These are phyloP conservation scores for Blastobotrys terrestris DNA, from an alignment of 805 yeast genomes.

Conservation along the genomic window DNA sequence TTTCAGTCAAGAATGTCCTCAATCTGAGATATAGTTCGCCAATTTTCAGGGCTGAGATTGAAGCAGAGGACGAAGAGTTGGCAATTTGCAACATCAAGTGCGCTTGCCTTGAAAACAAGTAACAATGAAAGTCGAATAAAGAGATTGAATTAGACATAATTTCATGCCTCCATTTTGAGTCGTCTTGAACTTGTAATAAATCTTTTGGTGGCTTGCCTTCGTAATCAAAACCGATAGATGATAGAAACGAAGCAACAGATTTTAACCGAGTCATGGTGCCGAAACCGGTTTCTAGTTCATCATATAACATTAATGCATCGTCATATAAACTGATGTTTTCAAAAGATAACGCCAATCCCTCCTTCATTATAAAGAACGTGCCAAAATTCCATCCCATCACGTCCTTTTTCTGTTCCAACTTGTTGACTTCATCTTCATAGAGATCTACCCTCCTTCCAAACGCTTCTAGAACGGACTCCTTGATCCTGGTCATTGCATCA, in stretches of 20 bases:
- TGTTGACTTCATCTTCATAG: constrained; percentile 37
- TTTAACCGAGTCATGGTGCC: constrained; percentile 15
- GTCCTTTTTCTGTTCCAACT: constrained; percentile 31
- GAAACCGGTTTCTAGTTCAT: constrained; percentile 36
- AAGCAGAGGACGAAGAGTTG: constrained; percentile 22
- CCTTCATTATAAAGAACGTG: constrained; percentile 39
- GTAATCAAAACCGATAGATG: constrained; percentile 25
- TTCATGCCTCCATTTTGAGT: constrained; percentile 21
- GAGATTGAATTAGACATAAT: constrained; percentile 34
- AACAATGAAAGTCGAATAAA: constrained; percentile 35
- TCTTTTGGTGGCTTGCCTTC: constrained; percentile 10
- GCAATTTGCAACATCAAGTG: constrained; percentile 28
- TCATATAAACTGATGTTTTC: constrained; percentile 52
- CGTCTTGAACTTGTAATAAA: constrained; percentile 18
- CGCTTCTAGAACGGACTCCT: constrained; percentile 45
- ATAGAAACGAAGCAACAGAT: constrained; percentile 24
- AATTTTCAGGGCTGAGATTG: constrained; percentile 16
- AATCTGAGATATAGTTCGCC: constrained; percentile 29
- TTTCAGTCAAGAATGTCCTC: constrained; percentile 37
- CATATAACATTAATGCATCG: constrained; percentile 52
- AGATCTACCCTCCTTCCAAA: constrained; percentile 43
- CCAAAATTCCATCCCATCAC: constrained; percentile 43
- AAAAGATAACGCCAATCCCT: constrained; percentile 47
- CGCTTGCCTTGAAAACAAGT: constrained; percentile 33
- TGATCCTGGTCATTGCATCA: constrained; percentile 39